Base-by-base conservation (phyloP, 2,329 filamentous ascomycete species). In the Bipolaris oryzae region DNA sequence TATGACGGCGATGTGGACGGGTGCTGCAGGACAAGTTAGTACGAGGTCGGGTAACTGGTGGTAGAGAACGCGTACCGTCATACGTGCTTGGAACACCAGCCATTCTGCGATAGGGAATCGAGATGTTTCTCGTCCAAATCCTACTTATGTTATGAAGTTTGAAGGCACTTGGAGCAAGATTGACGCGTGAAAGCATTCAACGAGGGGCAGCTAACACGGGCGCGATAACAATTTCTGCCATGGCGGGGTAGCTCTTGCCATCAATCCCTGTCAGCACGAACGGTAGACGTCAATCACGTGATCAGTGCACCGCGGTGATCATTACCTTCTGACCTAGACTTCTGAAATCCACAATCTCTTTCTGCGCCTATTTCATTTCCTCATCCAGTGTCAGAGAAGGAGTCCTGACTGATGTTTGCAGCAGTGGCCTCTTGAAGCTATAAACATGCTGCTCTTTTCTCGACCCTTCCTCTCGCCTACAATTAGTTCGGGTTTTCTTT, bases 1-100 rank as follows among this genome's bases (percentile, higher is more conserved):
- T 54, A 83, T 82, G 42, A 83, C 80, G 62, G 80, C 81, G 53
- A 83, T 82, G 54, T 75, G 75, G 61, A 83, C 78, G 38, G 81
- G 79, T 54, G 76, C 80, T 82, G 69, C 23, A 33, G 1, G 28
- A 21, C 1, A 16, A 31, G 50, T 70, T 46, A 65, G 62, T 42
- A 42, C 20, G 23, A 38, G 34, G 11, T 2, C 31, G 13, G 21
- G 31, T 6, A 34, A 23, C 28, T 4, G 33, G n/a, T 28, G 28
- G 37, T n/a, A 31, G 38, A 35, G 45, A 16, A 16, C 34, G n/a
- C 39, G 61, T 42, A 72, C 72, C 70, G 54, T 73, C 65, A 58
- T 71, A 75, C 13, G 68, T 73, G 38, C 57, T 69, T 31, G 73
- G 70, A 37, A 74, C 63, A 61, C 71, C 72, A 21, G 70, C 69